phyloP scores from a whole-genome alignment of 2,329 filamentous ascomycete species.

The Ustulina deusta region DNA sequence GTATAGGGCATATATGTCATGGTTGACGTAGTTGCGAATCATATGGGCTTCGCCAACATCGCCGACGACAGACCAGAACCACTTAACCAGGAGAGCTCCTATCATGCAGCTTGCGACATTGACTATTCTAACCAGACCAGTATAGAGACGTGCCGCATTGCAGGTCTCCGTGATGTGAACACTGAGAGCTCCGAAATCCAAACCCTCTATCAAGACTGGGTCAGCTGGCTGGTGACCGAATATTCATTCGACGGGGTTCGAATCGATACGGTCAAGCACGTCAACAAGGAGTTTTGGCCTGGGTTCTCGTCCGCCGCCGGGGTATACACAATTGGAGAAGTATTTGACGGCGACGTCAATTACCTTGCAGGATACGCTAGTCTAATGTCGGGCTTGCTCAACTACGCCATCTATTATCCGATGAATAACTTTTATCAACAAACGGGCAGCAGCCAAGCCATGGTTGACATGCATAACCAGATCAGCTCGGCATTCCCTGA shows the following conservation, averaged over 20 bases:
- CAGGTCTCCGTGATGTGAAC: conserved; percentile 71
- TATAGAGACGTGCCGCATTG: conserved; percentile 65
- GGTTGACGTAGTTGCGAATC: conserved; percentile 67
- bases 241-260: conserved; percentile 73
- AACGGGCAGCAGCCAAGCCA: conserved; percentile 53
- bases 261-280: conserved; percentile 72
- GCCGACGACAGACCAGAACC: conserved; percentile 56
- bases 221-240: conserved; percentile 66
- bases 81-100: conserved; percentile 67
- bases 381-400: conserved; percentile 68
- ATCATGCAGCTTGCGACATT: conserved; percentile 70
- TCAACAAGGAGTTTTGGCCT: conserved; percentile 69
- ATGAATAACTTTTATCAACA: conserved; percentile 56
- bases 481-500: conserved; percentile 46
- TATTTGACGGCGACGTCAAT: conserved; percentile 64
- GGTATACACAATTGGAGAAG: conserved; percentile 71
- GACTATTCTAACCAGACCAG: conserved; percentile 65
- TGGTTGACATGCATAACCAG: conserved; percentile 55
- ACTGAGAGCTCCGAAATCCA: conserved; percentile 65
- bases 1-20: conserved; percentile 54
- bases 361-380: conserved; percentile 66
- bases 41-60: conserved; percentile 65
- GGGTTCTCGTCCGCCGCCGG: conserved; percentile 65
- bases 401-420: conserved; percentile 63
- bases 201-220: conserved; percentile 68